These are phyloP conservation scores for Xylariaceae sp. DNA, from an alignment of 2,329 filamentous ascomycete genomes.

Conservation along the genomic window DNA sequence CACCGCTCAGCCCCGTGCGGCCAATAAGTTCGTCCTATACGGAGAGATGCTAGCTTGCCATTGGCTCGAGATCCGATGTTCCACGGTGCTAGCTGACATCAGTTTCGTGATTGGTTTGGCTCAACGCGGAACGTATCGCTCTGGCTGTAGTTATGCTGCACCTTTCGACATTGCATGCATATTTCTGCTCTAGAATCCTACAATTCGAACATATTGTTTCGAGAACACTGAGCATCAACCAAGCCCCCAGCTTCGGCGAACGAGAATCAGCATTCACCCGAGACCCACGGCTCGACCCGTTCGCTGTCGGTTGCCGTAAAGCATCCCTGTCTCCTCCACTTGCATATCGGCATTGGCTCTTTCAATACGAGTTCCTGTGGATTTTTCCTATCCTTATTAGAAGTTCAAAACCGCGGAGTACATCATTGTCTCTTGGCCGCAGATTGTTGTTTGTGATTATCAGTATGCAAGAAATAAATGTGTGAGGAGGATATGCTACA, in stretches of 20 bases:
- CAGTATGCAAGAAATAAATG: neutral
- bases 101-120: conserved; percentile 11
- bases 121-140: conserved; percentile 1
- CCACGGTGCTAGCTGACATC: conserved; percentile 13
- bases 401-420: neutral
- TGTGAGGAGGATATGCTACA: conserved; percentile 6
- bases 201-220: neutral
- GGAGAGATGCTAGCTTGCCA: conserved; percentile 13
- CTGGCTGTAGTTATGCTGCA: conserved; percentile 1
- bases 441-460: conserved; percentile 1
- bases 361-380: conserved; percentile 21
- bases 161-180: no score
- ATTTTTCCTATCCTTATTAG: neutral
- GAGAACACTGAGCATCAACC: no score
- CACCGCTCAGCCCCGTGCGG: conserved; percentile 26
- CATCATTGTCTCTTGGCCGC: neutral
- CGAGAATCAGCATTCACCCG: conserved; percentile 12
- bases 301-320: neutral
- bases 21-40: conserved; percentile 3
- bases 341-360: neutral
- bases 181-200: no score
- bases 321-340: conserved; percentile 3
- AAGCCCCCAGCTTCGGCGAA: neutral
- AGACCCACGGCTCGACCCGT: conserved; percentile 22
- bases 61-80: conserved; percentile 10